Evolutionary conservation across 352 stramenopile genomes (phyloP), one percentile per base, ranked within the genome.

Genomic region (Pythium biforme): DNA sequence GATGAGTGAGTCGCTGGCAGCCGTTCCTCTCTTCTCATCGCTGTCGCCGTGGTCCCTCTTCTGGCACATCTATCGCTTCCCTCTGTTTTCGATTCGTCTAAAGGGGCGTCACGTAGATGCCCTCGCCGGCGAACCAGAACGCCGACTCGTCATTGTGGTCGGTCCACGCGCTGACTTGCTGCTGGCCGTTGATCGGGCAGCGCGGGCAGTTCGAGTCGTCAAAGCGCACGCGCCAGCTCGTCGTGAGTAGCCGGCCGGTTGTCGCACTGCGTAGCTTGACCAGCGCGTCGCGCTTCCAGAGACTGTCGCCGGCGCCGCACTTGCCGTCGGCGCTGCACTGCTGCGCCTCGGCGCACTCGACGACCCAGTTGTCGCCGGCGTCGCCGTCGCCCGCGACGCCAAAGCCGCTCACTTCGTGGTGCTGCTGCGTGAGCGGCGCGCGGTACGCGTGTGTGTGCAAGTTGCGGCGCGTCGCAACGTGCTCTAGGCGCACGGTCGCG

Each of bases 111-210:
- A 90, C 72, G 79, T 94, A 94, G 55, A 94, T 90, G 41, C 86
- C 86, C 55, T 94, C 86, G 49, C 73, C 83, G 33, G 86, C 86
- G 43, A 89, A 92, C 86, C 86, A 94, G 26, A 91, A 61, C 51
- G 81, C 83, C 52, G 70, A 64, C 34, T 40, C 34, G 34, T 82
- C 79, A n/a, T 69, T 63, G 51, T 73, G 77, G 17, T 73, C 66
- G n/a, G 72, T 61, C 33, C 59, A 79, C 0, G 77, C 77, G 60
- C 81, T 92, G 41, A 94, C 86, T 72, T 94, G 81, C 64, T 94
- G 86, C 68, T 94, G 86, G 20, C 86, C 86, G 61, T 92, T 90
- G 67, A 94, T 94, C 48, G 86, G 86, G 57, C 86, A 94, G 26
- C 70, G 75, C 19, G 83, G 83, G 49, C 86, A 94, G 67, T 94